Evolutionary conservation across 108 stramenopile species (phyloP).

Genomic region (Mediolabrus comicus): DNA sequence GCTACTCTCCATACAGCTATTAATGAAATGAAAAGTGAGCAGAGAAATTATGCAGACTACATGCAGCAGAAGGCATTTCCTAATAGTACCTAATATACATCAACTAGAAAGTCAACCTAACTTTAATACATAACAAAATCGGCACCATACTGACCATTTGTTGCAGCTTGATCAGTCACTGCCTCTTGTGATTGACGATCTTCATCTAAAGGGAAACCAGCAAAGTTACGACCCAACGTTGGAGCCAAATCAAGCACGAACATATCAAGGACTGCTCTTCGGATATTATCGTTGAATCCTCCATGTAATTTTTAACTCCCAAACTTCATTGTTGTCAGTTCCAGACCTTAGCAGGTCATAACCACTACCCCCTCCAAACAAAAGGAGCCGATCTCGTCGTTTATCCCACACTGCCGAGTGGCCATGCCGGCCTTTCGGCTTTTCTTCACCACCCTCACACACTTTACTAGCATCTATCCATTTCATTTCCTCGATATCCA

Average conservation of each 20-base stretch:
- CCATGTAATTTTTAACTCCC: constrained; percentile 63
- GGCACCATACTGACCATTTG: background rate
- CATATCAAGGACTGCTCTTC: constrained; percentile 14
- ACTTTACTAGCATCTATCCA: constrained; percentile 37
- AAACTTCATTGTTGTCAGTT: constrained; percentile 55
- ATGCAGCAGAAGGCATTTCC: too few species aligned
- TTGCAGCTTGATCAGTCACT: constrained; percentile 2
- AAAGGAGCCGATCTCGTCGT: constrained; percentile 46
- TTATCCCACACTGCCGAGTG: constrained; percentile 60
- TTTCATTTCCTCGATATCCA: constrained; percentile 61
- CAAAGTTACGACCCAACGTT: constrained; percentile 7
- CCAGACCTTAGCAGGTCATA: constrained; percentile 58
- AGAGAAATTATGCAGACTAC: background rate
- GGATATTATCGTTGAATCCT: constrained; percentile 45
- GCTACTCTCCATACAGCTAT: too few species aligned
- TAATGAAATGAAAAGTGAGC: too few species aligned
- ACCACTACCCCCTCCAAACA: constrained; percentile 69
- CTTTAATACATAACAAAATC: too few species aligned
- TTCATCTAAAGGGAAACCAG: constrained; percentile 7
- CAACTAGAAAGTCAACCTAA: background rate
- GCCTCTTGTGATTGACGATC: background rate
- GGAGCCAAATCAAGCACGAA: constrained; percentile 28
- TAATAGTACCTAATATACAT: background rate
- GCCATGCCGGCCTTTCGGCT: constrained; percentile 57
- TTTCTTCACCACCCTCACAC: background rate